A percentile compares a stretch with the other conserved stretches of the same genome.
Conservation (phyloP, 1,139 yeast species). For the Saccharomyces hybrid region DNA sequence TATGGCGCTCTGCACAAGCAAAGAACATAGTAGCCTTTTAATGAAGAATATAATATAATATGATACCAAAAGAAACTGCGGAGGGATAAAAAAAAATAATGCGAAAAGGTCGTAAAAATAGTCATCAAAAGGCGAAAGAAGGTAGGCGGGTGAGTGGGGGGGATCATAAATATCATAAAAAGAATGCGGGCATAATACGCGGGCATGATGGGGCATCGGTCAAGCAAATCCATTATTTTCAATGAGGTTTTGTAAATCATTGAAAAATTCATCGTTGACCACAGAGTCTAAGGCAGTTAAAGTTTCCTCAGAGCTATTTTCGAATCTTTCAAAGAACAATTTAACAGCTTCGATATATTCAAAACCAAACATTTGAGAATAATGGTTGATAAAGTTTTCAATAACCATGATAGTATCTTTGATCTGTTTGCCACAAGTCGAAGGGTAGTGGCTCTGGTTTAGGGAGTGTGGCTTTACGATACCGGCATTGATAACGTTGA, state of each 20-base stretch:
- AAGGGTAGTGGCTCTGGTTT: conserved; percentile 5
- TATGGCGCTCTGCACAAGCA: background rate
- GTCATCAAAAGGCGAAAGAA: background rate
- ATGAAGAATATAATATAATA: background rate
- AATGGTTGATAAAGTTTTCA: conserved; percentile 17
- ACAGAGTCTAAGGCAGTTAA: conserved; percentile 8
- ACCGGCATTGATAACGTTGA: conserved; percentile 21
- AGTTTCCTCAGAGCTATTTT: conserved; percentile 5
- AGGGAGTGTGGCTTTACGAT: background rate
- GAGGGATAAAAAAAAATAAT: background rate
- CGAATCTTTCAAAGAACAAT: conserved; percentile 12
- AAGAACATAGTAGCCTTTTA: background rate
- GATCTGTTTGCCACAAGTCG: conserved; percentile 4
- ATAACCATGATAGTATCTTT: conserved; percentile 12
- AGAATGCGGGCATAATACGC: background rate
- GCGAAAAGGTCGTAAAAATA: background rate
- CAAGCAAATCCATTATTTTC: conserved; percentile 4
- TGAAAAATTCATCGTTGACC: conserved; percentile 9
- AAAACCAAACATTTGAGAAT: conserved; percentile 20
- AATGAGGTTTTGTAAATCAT: conserved; percentile 8
- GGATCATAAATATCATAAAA: background rate
- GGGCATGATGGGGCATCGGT: background rate
- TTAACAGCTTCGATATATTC: conserved; percentile 20
- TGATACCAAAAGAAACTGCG: background rate
- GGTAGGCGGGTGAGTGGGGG: background rate